Base-by-base conservation (phyloP, 805 yeast species). In the Yamadazyma nakazawae region DNA sequence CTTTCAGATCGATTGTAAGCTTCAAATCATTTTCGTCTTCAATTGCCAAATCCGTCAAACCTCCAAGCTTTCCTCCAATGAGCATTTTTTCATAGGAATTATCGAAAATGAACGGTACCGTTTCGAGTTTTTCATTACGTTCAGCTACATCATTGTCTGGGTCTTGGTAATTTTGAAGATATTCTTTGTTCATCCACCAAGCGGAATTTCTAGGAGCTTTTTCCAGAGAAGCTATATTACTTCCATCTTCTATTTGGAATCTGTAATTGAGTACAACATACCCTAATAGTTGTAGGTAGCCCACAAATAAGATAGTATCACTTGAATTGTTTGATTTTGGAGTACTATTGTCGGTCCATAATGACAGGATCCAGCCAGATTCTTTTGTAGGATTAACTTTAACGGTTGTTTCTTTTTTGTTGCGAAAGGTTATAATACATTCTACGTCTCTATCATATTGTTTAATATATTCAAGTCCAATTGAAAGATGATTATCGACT, bases 141-240 rank as follows among this genome's bases (percentile, higher is more conserved):
- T 62, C 64, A 5, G 51, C 26, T 5, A 47, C 19, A 47, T 46
- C 60, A 36, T 45, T 56, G 17, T 57, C 61, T 2, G 49, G 53
- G 14, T 54, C 59, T 8, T 46, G 50, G 48, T 70, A 70, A 13
- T 54, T 57, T 37, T 58, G 41, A 11, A 59, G 37, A 53, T 70
- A 72, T 18, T 69, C 73, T 16, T 46, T 48, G 55, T 72, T 69
- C 17, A 57, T 57, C 76, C 76, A 72, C 64, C 68, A 65, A 5
- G 54, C 52, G 5, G 51, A 45, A 36, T 52, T 52, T 35, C 43
- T 39, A 13, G 53, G 53, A 14, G 56, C 43, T 11, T 47, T 45
- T 17, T 52, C 53, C 46, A 45, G 47, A 10, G 42, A 17, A 14
- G 47, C 37, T 10, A 32, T 35, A 43, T 25, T 57, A 50, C 34